A percentile compares a stretch with the other conserved stretches of the same genome.
Evolutionary conservation across 2,329 filamentous ascomycete genomes (phyloP).

Genomic region (Tolypocladium cylindrosporum): DNA sequence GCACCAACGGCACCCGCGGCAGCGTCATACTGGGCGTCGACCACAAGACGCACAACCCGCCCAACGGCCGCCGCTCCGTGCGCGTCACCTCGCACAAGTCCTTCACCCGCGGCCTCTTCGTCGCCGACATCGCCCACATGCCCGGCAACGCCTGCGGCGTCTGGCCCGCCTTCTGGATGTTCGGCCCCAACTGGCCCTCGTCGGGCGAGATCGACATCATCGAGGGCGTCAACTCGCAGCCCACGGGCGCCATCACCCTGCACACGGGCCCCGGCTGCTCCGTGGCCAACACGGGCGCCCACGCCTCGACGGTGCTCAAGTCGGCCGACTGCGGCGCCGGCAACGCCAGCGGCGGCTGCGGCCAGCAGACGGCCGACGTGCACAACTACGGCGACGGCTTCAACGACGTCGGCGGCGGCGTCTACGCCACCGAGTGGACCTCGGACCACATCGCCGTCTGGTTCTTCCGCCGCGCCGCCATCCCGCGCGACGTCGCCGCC

Average conservation of each 20-base stretch:
- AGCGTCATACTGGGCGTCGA: slow-evolving; percentile 64
- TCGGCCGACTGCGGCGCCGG: slow-evolving; percentile 46
- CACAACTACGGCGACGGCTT: slow-evolving; percentile 58
- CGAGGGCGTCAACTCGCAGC: slow-evolving; percentile 61
- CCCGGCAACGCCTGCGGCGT: slow-evolving; percentile 60
- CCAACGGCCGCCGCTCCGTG: slow-evolving; percentile 57
- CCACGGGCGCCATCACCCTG: slow-evolving; percentile 53
- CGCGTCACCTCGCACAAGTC: slow-evolving; percentile 56
- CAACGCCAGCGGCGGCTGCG: slow-evolving; percentile 48
- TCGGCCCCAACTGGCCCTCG: slow-evolving; percentile 60
- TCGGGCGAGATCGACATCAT: slow-evolving; percentile 72
- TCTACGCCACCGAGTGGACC: slow-evolving; percentile 73
- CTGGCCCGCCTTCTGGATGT: slow-evolving; percentile 66
- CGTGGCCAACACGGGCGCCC: slow-evolving; percentile 38
- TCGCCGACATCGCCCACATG: slow-evolving; percentile 68
- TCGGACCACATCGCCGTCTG: slow-evolving; percentile 61
- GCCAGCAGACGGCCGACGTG: slow-evolving; percentile 38
- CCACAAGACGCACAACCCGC: slow-evolving; percentile 41
- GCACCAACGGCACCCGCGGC: slow-evolving; percentile 21
- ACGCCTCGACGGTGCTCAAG: slow-evolving; percentile 34
- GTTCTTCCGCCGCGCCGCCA: slow-evolving; percentile 62
- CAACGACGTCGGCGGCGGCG: slow-evolving; percentile 58
- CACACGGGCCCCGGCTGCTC: slow-evolving; percentile 54
- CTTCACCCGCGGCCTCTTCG: slow-evolving; percentile 60
- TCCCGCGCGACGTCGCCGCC: slow-evolving; percentile 53